Percentiles rank a stretch among this genome's conserved stretches.
phyloP scores from a whole-genome alignment of 495 filamentous ascomycete genomes.

The Penicillium cinerascens region DNA sequence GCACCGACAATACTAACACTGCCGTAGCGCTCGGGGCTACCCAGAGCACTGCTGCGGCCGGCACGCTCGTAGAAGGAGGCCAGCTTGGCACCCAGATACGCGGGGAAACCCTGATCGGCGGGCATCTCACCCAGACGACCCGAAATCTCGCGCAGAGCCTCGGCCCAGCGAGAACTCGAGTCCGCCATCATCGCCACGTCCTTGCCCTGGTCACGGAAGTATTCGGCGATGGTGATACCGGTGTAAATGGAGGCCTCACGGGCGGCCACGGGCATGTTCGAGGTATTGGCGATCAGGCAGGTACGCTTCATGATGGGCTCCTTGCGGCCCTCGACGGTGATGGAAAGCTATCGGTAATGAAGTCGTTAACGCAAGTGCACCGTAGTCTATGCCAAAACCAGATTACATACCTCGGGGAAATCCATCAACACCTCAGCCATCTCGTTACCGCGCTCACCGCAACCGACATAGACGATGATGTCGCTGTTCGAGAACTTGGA shows the following conservation, averaged over 20 bases:
- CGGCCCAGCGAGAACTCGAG: slow-evolving; percentile 96
- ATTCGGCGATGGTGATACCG: slow-evolving; percentile 95
- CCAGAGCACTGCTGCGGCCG: slow-evolving; percentile 78
- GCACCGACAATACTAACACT: slow-evolving; percentile 98
- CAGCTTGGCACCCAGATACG: slow-evolving; percentile 93
- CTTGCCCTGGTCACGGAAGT: slow-evolving; percentile 98
- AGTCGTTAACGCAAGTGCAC: not conserved
- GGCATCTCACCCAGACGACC: slow-evolving; percentile 99
- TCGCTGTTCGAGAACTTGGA: slow-evolving; percentile 99
- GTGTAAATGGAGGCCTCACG: slow-evolving; percentile 99
- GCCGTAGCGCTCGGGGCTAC: slow-evolving; percentile 81
- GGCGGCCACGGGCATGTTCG: slow-evolving; percentile 99
- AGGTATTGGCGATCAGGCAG: slow-evolving; percentile 96
- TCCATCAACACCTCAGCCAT: slow-evolving; percentile 99
- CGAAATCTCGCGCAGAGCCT: slow-evolving; percentile 97
- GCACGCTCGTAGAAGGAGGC: slow-evolving; percentile 99
- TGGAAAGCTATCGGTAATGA: slow-evolving; percentile 61
- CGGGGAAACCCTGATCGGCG: slow-evolving; percentile 98
- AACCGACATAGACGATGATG: slow-evolving; percentile 97
- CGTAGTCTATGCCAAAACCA: not conserved
- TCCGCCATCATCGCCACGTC: slow-evolving; percentile 99
- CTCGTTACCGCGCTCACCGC: slow-evolving; percentile 97
- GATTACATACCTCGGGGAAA: slow-evolving; percentile 71
- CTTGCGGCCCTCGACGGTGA: slow-evolving; percentile 84
- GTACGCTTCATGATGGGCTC: slow-evolving; percentile 99